These are phyloP conservation scores for Tieghemostelium lacteum DNA, from an alignment of 78 protist genomes.

Conservation along the genomic window DNA sequence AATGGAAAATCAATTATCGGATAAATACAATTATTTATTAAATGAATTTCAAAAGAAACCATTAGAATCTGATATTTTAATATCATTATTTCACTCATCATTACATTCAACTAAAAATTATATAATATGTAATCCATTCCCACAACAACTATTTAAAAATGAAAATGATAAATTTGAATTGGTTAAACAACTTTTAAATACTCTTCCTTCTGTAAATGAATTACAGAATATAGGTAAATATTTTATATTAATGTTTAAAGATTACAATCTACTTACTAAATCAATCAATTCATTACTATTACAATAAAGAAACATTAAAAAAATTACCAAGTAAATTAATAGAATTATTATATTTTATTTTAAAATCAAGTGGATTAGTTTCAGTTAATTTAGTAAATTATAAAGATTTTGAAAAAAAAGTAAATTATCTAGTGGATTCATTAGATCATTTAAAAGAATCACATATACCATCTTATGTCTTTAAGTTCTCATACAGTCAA, in stretches of 20 bases:
- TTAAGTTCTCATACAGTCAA: conserved; percentile 5
- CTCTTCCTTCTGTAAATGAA: conserved; percentile 8
- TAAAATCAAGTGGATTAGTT: not conserved
- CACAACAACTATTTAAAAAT: not conserved
- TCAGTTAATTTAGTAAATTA: not conserved
- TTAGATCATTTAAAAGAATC: conserved; percentile 10
- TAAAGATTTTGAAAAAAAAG: conserved; percentile 11
- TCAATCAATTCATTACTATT: not conserved
- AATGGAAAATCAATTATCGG: no score
- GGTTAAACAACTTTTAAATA: not conserved
- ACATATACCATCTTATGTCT: not conserved
- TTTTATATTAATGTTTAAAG: not conserved
- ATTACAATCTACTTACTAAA: not conserved
- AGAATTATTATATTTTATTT: not conserved
- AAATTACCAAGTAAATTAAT: not conserved
- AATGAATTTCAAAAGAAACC: conserved; percentile 7
- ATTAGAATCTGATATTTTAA: conserved; percentile 45
- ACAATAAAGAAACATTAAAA: not conserved
- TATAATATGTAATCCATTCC: conserved; percentile 49
- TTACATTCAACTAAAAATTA: not conserved
- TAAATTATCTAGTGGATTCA: not conserved
- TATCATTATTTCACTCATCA: conserved; percentile 48
- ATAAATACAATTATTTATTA: no score
- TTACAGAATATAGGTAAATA: conserved; percentile 7
- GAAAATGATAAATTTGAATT: conserved; percentile 27